Conservation (phyloP, 345 rosid genomes). For the Physaria fendleri region DNA sequence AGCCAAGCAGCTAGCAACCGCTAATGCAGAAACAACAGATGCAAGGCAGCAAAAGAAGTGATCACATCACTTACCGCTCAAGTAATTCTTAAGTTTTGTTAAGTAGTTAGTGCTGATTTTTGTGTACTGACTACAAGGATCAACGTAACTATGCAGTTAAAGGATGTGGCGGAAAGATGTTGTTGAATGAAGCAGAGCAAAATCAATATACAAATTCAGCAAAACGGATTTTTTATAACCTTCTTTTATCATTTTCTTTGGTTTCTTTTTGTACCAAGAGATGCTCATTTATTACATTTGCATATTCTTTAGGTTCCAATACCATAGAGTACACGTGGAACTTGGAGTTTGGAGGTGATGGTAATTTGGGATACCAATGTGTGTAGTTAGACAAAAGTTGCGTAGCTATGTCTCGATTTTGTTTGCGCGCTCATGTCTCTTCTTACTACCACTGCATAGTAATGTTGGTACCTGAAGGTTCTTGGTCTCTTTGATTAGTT, state of each 20-base stretch:
- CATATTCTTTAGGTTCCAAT: too few species aligned
- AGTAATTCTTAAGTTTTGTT: too few species aligned
- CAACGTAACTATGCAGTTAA: conserved; percentile 39
- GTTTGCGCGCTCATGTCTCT: conserved; percentile 80
- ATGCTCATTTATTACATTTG: too few species aligned
- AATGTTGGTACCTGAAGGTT: conserved; percentile 53
- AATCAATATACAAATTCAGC: too few species aligned
- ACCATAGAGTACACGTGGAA: too few species aligned
- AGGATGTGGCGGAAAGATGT: conserved; percentile 94
- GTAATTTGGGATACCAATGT: too few species aligned
- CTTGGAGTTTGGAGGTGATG: too few species aligned
- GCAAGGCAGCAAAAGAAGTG: conserved; percentile 99
- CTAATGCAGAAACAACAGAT: conserved; percentile 83
- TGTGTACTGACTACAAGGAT: conserved; percentile 20
- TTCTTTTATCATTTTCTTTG: too few species aligned
- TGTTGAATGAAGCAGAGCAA: too few species aligned
- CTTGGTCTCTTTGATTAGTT: conserved; percentile 45
- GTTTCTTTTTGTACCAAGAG: too few species aligned
- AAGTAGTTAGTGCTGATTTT: background rate
- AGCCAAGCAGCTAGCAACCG: conserved; percentile 68
- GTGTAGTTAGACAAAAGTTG: too few species aligned
- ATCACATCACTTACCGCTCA: conserved; percentile 95
- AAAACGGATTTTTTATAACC: too few species aligned
- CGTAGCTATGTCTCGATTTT: conserved; percentile 76
- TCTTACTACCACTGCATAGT: conserved; percentile 84